phyloP scores from a whole-genome alignment of 2,329 filamentous ascomycete species.

The Colletotrichum musicola region DNA sequence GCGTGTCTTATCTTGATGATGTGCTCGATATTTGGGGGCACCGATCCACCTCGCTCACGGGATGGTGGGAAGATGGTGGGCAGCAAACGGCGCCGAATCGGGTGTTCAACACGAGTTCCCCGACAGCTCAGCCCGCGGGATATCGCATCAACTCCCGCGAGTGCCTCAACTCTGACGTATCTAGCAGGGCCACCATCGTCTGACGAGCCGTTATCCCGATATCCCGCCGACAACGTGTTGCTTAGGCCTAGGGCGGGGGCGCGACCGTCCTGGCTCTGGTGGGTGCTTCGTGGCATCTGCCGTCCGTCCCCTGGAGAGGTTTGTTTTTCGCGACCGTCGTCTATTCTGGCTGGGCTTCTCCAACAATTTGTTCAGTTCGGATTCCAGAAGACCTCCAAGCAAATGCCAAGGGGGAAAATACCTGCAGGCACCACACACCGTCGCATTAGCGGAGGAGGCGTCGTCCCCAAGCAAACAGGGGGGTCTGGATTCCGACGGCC shows the following conservation, averaged over 20 bases:
- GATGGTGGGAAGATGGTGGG: slow-evolving; percentile 27
- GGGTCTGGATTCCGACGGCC: slow-evolving; percentile 32
- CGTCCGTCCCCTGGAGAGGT: not conserved
- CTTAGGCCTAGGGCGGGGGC: not conserved
- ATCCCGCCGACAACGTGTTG: slow-evolving; percentile 6
- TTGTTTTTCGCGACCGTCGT: slow-evolving; percentile 22
- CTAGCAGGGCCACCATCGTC: slow-evolving; percentile 3
- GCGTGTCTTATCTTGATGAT: slow-evolving; percentile 22
- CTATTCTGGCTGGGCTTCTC: slow-evolving; percentile 27
- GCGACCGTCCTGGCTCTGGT: not conserved
- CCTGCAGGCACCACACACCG: slow-evolving; percentile 31
- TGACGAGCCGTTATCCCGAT: slow-evolving; percentile 15
- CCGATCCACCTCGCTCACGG: slow-evolving; percentile 17
- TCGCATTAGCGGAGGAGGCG: slow-evolving; percentile 24
- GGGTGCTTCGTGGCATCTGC: slow-evolving; percentile 6
- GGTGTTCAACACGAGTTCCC: slow-evolving; percentile 32
- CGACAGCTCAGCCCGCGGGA: slow-evolving; percentile 5
- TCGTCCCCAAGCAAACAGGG: slow-evolving; percentile 12
- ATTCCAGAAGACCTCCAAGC: slow-evolving; percentile 32
- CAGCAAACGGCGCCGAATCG: slow-evolving; percentile 24
- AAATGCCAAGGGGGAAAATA: slow-evolving; percentile 26
- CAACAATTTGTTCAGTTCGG: slow-evolving; percentile 10
- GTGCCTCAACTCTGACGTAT: slow-evolving; percentile 19
- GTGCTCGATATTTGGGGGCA: slow-evolving; percentile 30
- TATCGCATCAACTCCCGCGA: slow-evolving; percentile 9